Evolutionary conservation across 2,329 filamentous ascomycete species (phyloP).

Genomic region (Plectosphaerella cucumerina): DNA sequence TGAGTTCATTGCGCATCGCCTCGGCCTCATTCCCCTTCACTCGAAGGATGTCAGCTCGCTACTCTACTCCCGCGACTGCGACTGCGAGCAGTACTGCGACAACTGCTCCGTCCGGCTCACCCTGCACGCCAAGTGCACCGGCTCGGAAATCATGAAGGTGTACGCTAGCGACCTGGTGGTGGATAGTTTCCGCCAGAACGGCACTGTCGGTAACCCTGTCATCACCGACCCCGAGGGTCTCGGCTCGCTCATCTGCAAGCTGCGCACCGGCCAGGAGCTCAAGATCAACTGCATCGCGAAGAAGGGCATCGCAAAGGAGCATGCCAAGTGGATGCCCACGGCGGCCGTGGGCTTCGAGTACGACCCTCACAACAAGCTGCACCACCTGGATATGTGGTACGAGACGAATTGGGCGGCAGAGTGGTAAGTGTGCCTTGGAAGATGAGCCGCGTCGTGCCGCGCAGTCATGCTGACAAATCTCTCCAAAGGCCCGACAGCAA

Average conservation of each 20-base stretch:
- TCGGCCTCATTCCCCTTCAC: constrained; percentile 85
- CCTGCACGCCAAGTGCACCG: constrained; percentile 80
- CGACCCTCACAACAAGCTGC: constrained; percentile 93
- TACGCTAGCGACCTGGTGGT: constrained; percentile 87
- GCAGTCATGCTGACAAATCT: constrained; percentile 13
- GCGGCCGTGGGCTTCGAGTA: constrained; percentile 95
- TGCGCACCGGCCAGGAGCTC: constrained; percentile 85
- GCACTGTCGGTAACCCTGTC: constrained; percentile 73
- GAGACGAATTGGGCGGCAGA: constrained; percentile 78
- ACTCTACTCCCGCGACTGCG: constrained; percentile 87
- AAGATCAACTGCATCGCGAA: constrained; percentile 90
- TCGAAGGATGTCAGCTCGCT: constrained; percentile 80
- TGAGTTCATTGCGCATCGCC: constrained; percentile 89
- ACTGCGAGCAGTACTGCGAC: constrained; percentile 93
- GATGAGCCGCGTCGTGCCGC: background rate
- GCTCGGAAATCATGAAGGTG: constrained; percentile 86
- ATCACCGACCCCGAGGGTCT: constrained; percentile 78
- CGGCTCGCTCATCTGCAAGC: constrained; percentile 83
- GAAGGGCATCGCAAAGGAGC: constrained; percentile 98
- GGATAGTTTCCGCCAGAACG: constrained; percentile 64
- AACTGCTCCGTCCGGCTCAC: constrained; percentile 82
- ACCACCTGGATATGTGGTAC: constrained; percentile 92
- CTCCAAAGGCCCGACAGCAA: constrained; percentile 69
- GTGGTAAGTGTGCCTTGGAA: constrained; percentile 59
- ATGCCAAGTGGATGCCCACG: constrained; percentile 95